A percentile compares a stretch with the other conserved stretches of the same genome.
These are phyloP conservation scores for Trichoderma polysporum DNA, from an alignment of 2,329 filamentous ascomycete species.

Conservation along the genomic window DNA sequence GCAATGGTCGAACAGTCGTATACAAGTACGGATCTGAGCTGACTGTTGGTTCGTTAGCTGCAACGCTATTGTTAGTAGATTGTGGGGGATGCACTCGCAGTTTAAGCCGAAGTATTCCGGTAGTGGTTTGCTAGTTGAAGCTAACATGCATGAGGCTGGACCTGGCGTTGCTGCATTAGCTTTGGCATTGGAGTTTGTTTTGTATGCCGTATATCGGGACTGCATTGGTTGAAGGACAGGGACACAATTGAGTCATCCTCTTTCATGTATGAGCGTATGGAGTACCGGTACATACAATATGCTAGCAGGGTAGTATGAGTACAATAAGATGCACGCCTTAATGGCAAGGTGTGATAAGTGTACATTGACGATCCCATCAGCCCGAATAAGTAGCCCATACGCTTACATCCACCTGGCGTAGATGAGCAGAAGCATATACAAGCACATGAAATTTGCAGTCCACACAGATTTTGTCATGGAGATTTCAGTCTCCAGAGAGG, in stretches of 20 bases:
- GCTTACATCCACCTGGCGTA: neutral
- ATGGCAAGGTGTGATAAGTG: neutral
- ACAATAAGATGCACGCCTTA: neutral
- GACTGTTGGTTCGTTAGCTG: slow-evolving; percentile 8
- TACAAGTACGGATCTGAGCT: neutral
- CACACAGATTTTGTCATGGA: neutral
- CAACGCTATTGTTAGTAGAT: slow-evolving; percentile 17
- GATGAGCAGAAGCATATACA: neutral
- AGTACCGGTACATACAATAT: neutral
- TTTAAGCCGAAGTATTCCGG: slow-evolving; percentile 17
- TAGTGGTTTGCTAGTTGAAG: slow-evolving; percentile 9
- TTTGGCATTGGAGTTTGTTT: neutral
- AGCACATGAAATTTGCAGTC: neutral
- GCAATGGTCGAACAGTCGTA: neutral
- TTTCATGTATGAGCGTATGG: neutral
- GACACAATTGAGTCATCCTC: neutral
- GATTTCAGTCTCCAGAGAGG: neutral
- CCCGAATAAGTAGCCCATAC: neutral
- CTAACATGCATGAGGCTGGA: slow-evolving; percentile 1
- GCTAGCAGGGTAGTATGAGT: neutral
- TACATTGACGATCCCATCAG: neutral
- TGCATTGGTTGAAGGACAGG: neutral
- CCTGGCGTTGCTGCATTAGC: neutral
- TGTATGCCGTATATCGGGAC: neutral
- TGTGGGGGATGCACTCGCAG: slow-evolving; percentile 10